Evolutionary conservation across 2,329 filamentous ascomycete genomes (phyloP).

Genomic region (Aspergillus uvarum): DNA sequence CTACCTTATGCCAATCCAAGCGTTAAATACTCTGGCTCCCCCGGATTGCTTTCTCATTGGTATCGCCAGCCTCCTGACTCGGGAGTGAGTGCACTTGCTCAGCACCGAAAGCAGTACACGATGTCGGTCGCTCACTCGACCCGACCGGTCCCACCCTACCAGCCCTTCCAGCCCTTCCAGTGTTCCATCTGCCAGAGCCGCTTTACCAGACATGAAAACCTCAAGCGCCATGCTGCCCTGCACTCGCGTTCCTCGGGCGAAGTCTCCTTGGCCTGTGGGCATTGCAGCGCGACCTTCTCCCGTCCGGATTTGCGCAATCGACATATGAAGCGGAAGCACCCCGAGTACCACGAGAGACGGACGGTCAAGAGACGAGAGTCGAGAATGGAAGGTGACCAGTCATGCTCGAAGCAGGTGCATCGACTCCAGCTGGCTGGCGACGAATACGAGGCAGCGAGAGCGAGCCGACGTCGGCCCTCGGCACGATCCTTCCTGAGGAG

Average conservation of each 20-base stretch:
- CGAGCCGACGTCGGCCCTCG: no score
- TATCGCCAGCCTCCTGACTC: background rate
- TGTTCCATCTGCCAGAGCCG: slow-evolving; percentile 41
- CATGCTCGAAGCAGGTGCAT: slow-evolving; percentile 6
- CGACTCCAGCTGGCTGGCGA: background rate
- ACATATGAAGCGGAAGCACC: slow-evolving; percentile 46
- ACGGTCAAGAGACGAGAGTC: slow-evolving; percentile 3
- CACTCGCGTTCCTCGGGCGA: slow-evolving; percentile 36
- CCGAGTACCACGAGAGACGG: slow-evolving; percentile 21
- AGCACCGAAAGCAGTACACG: background rate
- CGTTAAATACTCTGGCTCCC: background rate
- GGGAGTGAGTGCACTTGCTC: background rate
- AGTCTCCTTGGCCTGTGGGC: slow-evolving; percentile 35
- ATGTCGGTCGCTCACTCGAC: slow-evolving; percentile 3
- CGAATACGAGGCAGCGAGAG: slow-evolving; percentile 8
- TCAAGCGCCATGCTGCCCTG: slow-evolving; percentile 44
- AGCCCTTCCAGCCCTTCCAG: slow-evolving; percentile 47
- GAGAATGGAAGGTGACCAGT: background rate
- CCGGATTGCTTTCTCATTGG: background rate
- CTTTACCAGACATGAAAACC: slow-evolving; percentile 44
- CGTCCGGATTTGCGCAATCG: slow-evolving; percentile 42
- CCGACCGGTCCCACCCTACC: slow-evolving; percentile 18
- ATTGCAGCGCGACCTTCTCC: slow-evolving; percentile 44
- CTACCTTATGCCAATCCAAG: background rate
- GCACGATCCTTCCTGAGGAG: no score